Evolutionary conservation across 352 stramenopile species (phyloP), one percentile per base, ranked within the genome.

Genomic region (Phytophthora vignae): DNA sequence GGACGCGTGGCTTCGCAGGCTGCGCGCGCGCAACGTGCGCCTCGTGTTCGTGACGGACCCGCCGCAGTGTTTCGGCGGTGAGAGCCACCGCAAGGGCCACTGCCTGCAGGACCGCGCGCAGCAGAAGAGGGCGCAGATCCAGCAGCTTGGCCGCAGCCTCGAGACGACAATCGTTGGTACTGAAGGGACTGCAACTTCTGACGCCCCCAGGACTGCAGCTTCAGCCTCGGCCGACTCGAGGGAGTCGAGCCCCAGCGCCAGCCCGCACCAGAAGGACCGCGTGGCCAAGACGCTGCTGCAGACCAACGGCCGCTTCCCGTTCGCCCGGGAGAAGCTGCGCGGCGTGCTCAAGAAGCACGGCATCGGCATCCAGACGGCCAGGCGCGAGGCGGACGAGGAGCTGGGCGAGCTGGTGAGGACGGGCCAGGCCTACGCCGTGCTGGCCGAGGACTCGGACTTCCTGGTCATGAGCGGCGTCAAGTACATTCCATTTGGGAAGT

Each of bases 361-460:
- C 0, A 78, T 86, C 38, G 22, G 57, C 2, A 72, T 97, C 15
- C 70, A 73, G 6, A 94, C 85, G 1, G 85, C 88, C 0, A 77
- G 33, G 52, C 79, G 80, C 52, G 90, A 97, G 61, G 90, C 90
- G 17, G 90, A 96, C 66, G 85, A 93, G 76, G 83, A 85, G 40
- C 78, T 97, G 8, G 89, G 80, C 6, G 68, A 91, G 22, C 64
- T 92, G 27, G 84, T 97, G 25, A 74, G 88, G 10, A 59, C 60
- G 21, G 81, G 78, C 6, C 22, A 78, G 36, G 83, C 83, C 0
- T 93, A 83, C 54, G 89, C 89, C 0, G 86, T 94, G 9, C 71
- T 97, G 9, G 87, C 76, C 0, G 82, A 95, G 44, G 93, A 98
- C 76, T 97, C 91, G 58, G 93, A 98, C 62, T 98, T 97, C 67